phyloP scores from a whole-genome alignment of 148 eudicot species.

The Arctostaphylos glauca region DNA sequence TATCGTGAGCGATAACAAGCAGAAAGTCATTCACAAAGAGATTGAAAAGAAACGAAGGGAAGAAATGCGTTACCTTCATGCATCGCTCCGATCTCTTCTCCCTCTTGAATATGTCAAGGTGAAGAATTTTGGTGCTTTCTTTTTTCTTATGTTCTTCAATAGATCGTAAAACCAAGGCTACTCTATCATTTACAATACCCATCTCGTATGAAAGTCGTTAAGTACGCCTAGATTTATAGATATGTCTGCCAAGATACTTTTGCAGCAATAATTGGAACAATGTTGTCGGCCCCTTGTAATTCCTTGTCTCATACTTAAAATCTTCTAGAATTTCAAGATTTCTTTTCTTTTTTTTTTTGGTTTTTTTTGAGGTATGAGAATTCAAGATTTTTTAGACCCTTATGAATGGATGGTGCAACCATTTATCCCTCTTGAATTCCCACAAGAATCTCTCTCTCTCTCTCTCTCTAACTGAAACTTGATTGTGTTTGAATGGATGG shows the following conservation, averaged over 20 bases:
- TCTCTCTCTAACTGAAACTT: not conserved
- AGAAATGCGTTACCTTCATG: not conserved
- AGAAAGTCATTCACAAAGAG: not conserved
- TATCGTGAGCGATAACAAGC: not conserved
- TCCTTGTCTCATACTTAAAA: not conserved
- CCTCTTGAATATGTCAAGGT: not conserved
- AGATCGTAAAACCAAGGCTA: not conserved
- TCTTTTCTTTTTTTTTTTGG: no score
- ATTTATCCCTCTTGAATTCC: constrained; percentile 8
- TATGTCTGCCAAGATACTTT: no score
- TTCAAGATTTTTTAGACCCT: not conserved
- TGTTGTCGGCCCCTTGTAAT: no score
- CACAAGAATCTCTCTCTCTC: not conserved
- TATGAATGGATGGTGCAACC: not conserved
- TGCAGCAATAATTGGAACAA: no score
- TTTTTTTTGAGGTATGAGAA: no score
- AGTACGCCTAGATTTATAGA: no score
- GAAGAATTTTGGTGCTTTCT: not conserved
- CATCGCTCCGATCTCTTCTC: not conserved
- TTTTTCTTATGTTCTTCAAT: not conserved
- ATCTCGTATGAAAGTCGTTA: no score
- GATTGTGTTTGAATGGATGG: no score
- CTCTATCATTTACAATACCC: not conserved
- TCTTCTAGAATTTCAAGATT: not conserved
- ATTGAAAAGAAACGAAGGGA: not conserved